A percentile compares a stretch with the other conserved stretches of the same genome.
Evolutionary conservation across 768 basidiomycete genomes (phyloP).

Genomic region (Mycena belliarum): DNA sequence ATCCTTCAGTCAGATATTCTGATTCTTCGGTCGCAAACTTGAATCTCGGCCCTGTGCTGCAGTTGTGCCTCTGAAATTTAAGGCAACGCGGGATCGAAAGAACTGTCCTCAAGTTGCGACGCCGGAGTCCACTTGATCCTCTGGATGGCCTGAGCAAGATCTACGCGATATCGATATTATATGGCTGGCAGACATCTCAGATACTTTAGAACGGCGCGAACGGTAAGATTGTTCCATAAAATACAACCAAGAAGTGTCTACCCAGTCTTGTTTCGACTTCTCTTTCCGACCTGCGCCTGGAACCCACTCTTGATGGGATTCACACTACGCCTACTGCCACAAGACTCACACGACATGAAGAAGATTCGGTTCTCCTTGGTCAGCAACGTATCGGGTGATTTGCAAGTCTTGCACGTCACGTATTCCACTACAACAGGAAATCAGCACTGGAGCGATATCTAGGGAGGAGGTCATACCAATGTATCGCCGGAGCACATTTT

Average conservation of each 20-base stretch:
- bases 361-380: constrained; percentile 99
- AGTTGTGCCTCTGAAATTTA: too few relatives aligned
- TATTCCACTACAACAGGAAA: constrained; percentile 73
- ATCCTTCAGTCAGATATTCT: too few relatives aligned
- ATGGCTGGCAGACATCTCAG: too few relatives aligned
- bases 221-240: neutral
- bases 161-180: too few relatives aligned
- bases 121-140: too few relatives aligned
- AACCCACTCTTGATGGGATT: constrained; percentile 98
- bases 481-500: constrained; percentile 94
- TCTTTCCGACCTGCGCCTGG: constrained; percentile 92
- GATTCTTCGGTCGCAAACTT: too few relatives aligned
- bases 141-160: too few relatives aligned
- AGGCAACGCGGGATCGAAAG: too few relatives aligned
- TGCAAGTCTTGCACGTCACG: constrained; percentile 99
- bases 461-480: constrained; percentile 64
- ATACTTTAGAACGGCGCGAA: too few relatives aligned
- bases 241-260: constrained; percentile 27
- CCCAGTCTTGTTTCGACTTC: constrained; percentile 80
- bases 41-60: too few relatives aligned
- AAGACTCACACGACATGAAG: constrained; percentile 94
- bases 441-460: neutral
- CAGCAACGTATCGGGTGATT: constrained; percentile 95
- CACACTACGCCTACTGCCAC: constrained; percentile 88
- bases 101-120: too few relatives aligned